Evolutionary conservation across 2,329 filamentous ascomycete genomes (phyloP), one percentile per base, ranked within the genome.

Genomic region (Aspergillus novofumigatus): DNA sequence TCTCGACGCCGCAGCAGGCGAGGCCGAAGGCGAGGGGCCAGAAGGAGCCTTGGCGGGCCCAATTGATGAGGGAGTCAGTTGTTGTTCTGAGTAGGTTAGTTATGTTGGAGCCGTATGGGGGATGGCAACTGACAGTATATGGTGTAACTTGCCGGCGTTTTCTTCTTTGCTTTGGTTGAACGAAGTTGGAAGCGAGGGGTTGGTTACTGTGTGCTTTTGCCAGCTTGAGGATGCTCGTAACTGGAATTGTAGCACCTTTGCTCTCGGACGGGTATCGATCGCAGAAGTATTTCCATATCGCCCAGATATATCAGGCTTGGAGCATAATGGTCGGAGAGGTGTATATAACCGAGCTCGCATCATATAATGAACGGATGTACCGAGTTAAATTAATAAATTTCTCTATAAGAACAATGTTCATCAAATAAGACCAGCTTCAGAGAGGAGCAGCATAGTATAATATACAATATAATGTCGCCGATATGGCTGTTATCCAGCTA

Each of bases 21-120:
- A 94, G 87, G 52, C 88, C 91, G 73, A 95, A 95, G 51, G 89
- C 92, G 83, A 95, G 87, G 65, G 91, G 91, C 91, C 91, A 95
- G 53, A 94, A 81, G 17, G 91, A 95, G 55, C 87, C 85, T 77
- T 94, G 89, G 52, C 91, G 86, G 41, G 86, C 88, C 91, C 91
- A 95, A 79, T 92, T 93, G 75, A 88, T 35, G 44, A 56, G 28
- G 1, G 29, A 32, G 23, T 56, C 54, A 26, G 52, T 29, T 17
- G 54, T 49, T 11, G 54, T 56, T 21, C 54, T 56, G 32, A 8
- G 11, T 10, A 45, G 2, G 42, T 45, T 45, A 45, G 42, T 21
- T 21, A 45, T 14, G 42, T 21, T 45, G 42, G 20, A 2, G 4
- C 3, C 21, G 42, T 4, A 20, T 21, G n/a, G 42, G 4, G 4